phyloP scores from a whole-genome alignment of 1,284 basidiomycete species.

The Phenoliferia sp. region DNA sequence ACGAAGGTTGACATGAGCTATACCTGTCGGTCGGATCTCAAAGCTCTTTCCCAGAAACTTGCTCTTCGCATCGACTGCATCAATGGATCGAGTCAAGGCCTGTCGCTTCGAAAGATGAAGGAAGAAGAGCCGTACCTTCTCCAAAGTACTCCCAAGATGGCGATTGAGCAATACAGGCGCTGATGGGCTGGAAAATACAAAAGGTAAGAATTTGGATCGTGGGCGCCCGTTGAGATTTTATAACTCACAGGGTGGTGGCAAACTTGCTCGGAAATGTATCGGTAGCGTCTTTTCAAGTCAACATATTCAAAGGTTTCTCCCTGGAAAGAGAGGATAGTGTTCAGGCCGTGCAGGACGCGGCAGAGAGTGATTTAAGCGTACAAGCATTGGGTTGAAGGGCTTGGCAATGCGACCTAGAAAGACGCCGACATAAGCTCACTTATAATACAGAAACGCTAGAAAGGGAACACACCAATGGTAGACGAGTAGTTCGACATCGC shows the following conservation, averaged over 20 bases:
- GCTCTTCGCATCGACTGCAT: constrained; percentile 80
- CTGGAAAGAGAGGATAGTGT: constrained; percentile 41
- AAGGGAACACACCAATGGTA: constrained; percentile 55
- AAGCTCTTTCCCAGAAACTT: constrained; percentile 88
- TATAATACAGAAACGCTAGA: neutral
- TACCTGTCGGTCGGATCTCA: constrained; percentile 90
- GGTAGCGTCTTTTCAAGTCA: constrained; percentile 76
- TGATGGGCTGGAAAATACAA: constrained; percentile 58
- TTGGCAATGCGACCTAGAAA: constrained; percentile 70
- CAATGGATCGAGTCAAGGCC: constrained; percentile 20
- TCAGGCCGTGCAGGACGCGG: neutral
- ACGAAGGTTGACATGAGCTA: constrained; percentile 82
- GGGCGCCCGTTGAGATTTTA: constrained; percentile 23
- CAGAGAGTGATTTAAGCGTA: constrained; percentile 41
- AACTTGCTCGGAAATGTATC: constrained; percentile 92
- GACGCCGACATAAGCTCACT: neutral
- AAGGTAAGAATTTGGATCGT: neutral
- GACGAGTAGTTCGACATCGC: constrained; percentile 98
- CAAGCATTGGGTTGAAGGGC: constrained; percentile 85
- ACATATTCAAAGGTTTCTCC: constrained; percentile 94
- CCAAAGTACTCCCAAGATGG: constrained; percentile 88
- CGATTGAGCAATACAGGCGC: constrained; percentile 91
- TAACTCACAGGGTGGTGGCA: constrained; percentile 70
- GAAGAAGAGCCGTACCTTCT: constrained; percentile 38
- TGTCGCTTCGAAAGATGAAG: neutral